Percentiles rank a stretch among this genome's conserved stretches.
Conservation (phyloP, 1,284 basidiomycete genomes). For the Sporisorium reilianum region DNA sequence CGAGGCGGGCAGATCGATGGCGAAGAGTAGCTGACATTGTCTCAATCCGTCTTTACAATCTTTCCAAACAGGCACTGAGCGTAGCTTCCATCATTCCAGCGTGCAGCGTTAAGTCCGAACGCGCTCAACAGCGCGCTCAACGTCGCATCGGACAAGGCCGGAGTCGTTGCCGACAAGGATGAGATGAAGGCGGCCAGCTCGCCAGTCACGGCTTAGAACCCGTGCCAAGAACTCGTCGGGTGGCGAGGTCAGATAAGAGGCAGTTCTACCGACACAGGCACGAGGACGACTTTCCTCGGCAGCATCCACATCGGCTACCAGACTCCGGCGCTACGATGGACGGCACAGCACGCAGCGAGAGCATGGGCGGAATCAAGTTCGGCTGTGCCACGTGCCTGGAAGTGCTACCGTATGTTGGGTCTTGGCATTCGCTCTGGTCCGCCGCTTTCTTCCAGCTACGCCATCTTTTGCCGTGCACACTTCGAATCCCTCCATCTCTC, state of each 20-base stretch:
- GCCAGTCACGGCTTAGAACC: neutral
- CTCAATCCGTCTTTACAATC: neutral
- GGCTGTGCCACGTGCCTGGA: slow-evolving; percentile 19
- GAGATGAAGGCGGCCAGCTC: neutral
- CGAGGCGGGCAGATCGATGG: neutral
- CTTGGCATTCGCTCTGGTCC: slow-evolving; percentile 9
- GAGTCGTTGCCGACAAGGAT: neutral
- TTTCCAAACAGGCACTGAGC: neutral
- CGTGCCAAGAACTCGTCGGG: neutral
- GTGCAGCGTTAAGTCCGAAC: neutral
- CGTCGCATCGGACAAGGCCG: slow-evolving; percentile 2
- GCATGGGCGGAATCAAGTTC: slow-evolving; percentile 1
- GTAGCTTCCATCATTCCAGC: neutral
- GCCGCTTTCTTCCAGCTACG: neutral
- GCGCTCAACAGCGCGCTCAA: neutral
- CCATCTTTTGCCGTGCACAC: neutral
- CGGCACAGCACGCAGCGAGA: neutral
- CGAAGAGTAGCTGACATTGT: slow-evolving; percentile 1
- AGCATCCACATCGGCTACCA: neutral
- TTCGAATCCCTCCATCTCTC: neutral
- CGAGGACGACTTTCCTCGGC: neutral
- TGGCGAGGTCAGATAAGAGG: neutral
- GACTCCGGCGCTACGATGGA: neutral
- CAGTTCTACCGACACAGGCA: neutral
- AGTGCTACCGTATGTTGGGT: neutral